Evolutionary conservation across 495 filamentous ascomycete species (phyloP), one percentile per base, ranked within the genome.

Genomic region (Neurospora pannonica): DNA sequence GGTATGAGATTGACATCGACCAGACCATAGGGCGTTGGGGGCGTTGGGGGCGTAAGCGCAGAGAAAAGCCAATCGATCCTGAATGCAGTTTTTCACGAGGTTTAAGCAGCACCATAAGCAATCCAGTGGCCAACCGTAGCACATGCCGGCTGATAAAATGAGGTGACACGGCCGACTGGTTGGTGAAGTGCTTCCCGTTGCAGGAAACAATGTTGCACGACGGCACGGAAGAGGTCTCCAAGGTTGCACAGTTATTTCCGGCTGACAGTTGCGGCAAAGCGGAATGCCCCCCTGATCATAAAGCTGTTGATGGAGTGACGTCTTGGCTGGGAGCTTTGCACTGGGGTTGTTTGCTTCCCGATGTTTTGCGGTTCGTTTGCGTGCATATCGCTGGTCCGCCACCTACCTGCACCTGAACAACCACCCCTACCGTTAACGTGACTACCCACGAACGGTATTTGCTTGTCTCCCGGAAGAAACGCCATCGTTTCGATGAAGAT

Each of bases 131-230:
- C 2, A 67, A 34, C 54, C 54, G 54, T 36, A 67, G 54, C 6
- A 34, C 28, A 4, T 67, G 54, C 54, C 54, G 54, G 15, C 24
- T 34, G 28, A 34, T 31, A 28, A 19, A 7, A 19, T 34, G 54
- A 67, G 28, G 28, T 67, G 28, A 19, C 54, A 67, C 54, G 54
- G 54, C 54, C 28, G 28, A 34, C 28, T 36, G 28, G 54, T 67
- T 34, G 54, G 54, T 67, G 54, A 67, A 67, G 54, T 67, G 28
- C 7, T 67, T 67, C 54, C 54, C 54, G 54, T 67, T 67, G 28
- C 54, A 36, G 54, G 5, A 67, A 67, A 67, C 54, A 67, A 34
- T 34, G 54, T 34, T 36, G 28, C 28, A 67, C 54, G 28, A 67
- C 54, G 28, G 54, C 54, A 67, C 54, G 54, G 28, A 36, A 67